Evolutionary conservation across 208 protist species (phyloP), one percentile per base, ranked within the genome.

Genomic region (Wallacemonas rigidus): DNA sequence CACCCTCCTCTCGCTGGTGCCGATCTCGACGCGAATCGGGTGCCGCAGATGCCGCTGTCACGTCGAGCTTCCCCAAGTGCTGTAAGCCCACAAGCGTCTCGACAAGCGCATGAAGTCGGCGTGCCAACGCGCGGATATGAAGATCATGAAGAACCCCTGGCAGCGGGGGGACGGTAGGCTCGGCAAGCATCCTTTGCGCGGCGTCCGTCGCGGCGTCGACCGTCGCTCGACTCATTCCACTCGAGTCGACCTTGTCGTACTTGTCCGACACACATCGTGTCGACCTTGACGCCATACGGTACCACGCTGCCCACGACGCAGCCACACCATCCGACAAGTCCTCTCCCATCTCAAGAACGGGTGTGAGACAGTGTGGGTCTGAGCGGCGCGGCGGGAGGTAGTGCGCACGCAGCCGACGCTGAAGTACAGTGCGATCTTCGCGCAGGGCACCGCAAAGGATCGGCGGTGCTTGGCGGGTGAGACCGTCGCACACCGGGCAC

Each of bases 401-500:
- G 3, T 65, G 51, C 14, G 69, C 47, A 5, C 65, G 44, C 45
- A 87, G 55, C 43, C 71, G 79, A 14, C 53, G 69, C 15, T 65
- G 68, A 48, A 83, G 73, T 56, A 64, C 12, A 11, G 64, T 70
- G 12, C 75, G 82, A 47, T 81, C 79, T n/a, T 82, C 78, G 39
- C 65, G 75, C n/a, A 84, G 58, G 51, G 75, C 79, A 5, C 75
- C 71, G 75, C 82, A 87, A 47, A 81, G 53, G 60, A 67, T 72
- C 26, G 68, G 69, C 41, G 64, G 75, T 50, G 77, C 39, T 67
- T 79, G 69, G 45, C 74, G 72, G 41, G 74, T 53, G 38, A 77
- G 54, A 14, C 69, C 44, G 35, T 87, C 82, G 54, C 82, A 87
- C 17, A 87, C 82, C 2, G 82, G 82, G 63, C 82, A 87, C 36